Evolutionary conservation across 2,329 filamentous ascomycete species (phyloP).

Genomic region (Fonsecaea nubica): DNA sequence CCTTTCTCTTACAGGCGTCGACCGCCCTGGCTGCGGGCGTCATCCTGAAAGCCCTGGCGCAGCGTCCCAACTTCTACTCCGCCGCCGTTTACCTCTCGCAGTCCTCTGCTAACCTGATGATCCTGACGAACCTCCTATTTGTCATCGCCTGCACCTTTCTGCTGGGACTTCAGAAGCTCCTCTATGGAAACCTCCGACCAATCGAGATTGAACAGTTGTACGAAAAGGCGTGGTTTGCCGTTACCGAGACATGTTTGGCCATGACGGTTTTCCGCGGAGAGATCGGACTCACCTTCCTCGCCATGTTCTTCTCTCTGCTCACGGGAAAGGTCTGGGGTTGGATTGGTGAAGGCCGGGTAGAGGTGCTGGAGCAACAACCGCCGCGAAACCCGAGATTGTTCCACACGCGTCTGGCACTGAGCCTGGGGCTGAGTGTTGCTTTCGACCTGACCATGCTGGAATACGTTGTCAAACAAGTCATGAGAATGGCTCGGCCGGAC

Average conservation of each 20-base stretch:
- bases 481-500: conserved; percentile 86
- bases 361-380: conserved; percentile 93
- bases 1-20: conserved; percentile 66
- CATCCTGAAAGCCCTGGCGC: conserved; percentile 87
- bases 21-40: conserved; percentile 83
- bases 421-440: conserved; percentile 75
- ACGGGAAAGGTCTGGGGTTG: conserved; percentile 98
- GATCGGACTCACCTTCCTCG: conserved; percentile 89
- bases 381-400: conserved; percentile 87
- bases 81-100: conserved; percentile 96
- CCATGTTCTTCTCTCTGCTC: conserved; percentile 93
- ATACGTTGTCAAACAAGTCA: conserved; percentile 81
- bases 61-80: conserved; percentile 97
- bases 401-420: conserved; percentile 79
- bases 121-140: conserved; percentile 88
- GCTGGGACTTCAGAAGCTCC: conserved; percentile 84
- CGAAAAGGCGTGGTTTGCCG: conserved; percentile 96
- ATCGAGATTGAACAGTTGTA: conserved; percentile 97
- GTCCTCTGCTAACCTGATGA: conserved; percentile 93
- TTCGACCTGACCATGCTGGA: conserved; percentile 82
- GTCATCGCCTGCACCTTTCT: conserved; percentile 80
- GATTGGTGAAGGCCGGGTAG: conserved; percentile 94
- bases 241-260: conserved; percentile 93
- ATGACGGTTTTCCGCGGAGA: conserved; percentile 99
- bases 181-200: conserved; percentile 87